phyloP scores from a whole-genome alignment of 208 protist genomes.

The Trichomonas vaginalis region DNA sequence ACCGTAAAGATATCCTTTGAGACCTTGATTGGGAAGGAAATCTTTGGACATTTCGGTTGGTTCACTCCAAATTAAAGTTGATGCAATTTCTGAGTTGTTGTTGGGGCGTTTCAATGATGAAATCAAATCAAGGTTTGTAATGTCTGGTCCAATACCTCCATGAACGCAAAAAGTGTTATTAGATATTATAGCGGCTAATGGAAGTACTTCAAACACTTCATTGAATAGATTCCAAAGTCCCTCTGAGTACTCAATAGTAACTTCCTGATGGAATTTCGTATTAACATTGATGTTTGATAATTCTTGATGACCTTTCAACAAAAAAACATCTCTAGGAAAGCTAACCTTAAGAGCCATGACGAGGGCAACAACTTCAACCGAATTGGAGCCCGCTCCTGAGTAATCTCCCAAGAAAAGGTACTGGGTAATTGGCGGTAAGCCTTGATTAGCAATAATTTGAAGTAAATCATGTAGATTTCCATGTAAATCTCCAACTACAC shows the following conservation, averaged over 20 bases:
- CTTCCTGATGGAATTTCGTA: background rate
- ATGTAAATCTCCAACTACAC: background rate
- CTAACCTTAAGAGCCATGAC: background rate
- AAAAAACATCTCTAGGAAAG: background rate
- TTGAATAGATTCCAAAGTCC: background rate
- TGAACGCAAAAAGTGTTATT: background rate
- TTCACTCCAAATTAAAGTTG: background rate
- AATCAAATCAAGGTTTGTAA: background rate
- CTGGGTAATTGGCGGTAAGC: background rate
- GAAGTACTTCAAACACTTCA: background rate
- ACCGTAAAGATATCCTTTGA: background rate
- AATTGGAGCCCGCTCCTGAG: background rate
- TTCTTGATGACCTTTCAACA: background rate
- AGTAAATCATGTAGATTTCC: background rate
- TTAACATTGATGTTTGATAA: background rate
- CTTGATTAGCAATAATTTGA: background rate
- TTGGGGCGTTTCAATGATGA: background rate
- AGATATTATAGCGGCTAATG: background rate
- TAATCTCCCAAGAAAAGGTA: background rate
- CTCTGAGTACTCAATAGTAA: constrained; percentile 24
- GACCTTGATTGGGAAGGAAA: background rate
- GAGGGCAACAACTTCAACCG: background rate
- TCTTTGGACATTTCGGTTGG: background rate
- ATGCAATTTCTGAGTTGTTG: background rate
- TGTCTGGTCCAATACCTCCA: background rate